Evolutionary conservation across 1,284 basidiomycete genomes (phyloP).

Genomic region (Apiotrichum laibachii): DNA sequence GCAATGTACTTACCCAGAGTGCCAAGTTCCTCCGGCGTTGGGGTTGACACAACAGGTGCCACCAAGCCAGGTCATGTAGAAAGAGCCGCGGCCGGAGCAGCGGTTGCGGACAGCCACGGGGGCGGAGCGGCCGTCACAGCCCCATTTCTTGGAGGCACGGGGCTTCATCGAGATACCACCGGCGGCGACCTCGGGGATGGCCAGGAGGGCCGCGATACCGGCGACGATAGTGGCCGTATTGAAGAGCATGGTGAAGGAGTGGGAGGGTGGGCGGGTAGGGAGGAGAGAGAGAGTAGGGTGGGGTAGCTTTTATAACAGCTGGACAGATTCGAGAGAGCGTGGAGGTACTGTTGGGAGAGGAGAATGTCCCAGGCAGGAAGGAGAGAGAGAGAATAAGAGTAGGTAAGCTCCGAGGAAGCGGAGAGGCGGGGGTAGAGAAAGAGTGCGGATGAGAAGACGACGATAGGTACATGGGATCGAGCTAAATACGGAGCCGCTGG

Average conservation of each 20-base stretch:
- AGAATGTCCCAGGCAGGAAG: neutral
- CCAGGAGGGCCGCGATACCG: constrained; percentile 18
- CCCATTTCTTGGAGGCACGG: constrained; percentile 20
- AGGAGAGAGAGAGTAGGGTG: neutral
- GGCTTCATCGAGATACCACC: constrained; percentile 14
- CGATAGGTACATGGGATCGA: neutral
- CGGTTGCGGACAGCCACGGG: constrained; percentile 6
- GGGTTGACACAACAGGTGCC: neutral
- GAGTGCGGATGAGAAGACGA: too few relatives aligned
- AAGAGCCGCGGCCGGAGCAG: neutral
- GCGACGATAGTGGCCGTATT: constrained; percentile 6
- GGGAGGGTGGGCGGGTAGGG: neutral
- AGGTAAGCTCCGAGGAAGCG: too few relatives aligned
- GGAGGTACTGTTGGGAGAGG: too few relatives aligned
- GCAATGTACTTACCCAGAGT: neutral
- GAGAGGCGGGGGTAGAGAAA: too few relatives aligned
- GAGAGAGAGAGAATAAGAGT: neutral
- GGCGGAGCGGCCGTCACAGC: constrained; percentile 3
- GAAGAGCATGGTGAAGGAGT: constrained; percentile 5
- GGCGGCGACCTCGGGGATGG: constrained; percentile 20
- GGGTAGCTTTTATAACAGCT: neutral
- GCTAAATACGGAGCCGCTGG: too few relatives aligned
- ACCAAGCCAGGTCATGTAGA: neutral
- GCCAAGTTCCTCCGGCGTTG: neutral
- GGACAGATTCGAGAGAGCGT: neutral